A percentile compares a stretch with the other conserved stretches of the same genome.
Evolutionary conservation across 2,329 filamentous ascomycete species (phyloP).

Genomic region (Fusarium armeniacum): DNA sequence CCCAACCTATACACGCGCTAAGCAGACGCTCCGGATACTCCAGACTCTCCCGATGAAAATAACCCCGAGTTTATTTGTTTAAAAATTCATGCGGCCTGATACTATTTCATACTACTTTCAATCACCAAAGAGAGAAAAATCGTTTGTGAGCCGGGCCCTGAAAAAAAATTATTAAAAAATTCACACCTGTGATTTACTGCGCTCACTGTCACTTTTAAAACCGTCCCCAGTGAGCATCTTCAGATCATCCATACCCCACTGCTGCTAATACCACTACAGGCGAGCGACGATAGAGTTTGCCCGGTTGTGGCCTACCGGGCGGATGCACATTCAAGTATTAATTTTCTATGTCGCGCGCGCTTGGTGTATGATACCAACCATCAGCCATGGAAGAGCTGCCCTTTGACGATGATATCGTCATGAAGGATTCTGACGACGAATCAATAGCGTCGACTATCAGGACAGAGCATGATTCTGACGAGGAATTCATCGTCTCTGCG

Average conservation of each 20-base stretch:
- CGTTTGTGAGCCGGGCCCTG: background rate
- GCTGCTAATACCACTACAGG: background rate
- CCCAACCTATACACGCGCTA: background rate
- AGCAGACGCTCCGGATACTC: background rate
- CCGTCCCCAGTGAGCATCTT: background rate
- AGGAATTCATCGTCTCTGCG: conserved; percentile 65
- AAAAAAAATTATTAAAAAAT: background rate
- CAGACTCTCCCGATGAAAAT: background rate
- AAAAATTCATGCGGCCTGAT: background rate
- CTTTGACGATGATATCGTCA: background rate
- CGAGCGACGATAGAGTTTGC: background rate
- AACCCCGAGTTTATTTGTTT: background rate
- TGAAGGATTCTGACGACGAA: conserved; percentile 48
- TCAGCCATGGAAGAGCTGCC: conserved; percentile 3
- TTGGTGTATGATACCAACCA: conserved; percentile 1
- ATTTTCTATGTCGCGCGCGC: background rate
- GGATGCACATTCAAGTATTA: conserved; percentile 3
- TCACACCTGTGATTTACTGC: background rate
- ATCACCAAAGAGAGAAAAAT: background rate
- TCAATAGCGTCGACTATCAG: conserved; percentile 55
- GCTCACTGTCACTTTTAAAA: background rate
- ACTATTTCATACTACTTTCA: background rate
- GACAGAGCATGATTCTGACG: conserved; percentile 54
- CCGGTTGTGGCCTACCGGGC: background rate
- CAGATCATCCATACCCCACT: background rate